Base-by-base conservation (phyloP, 2,329 filamentous ascomycete genomes). In the Uncinocarpus reesii region DNA sequence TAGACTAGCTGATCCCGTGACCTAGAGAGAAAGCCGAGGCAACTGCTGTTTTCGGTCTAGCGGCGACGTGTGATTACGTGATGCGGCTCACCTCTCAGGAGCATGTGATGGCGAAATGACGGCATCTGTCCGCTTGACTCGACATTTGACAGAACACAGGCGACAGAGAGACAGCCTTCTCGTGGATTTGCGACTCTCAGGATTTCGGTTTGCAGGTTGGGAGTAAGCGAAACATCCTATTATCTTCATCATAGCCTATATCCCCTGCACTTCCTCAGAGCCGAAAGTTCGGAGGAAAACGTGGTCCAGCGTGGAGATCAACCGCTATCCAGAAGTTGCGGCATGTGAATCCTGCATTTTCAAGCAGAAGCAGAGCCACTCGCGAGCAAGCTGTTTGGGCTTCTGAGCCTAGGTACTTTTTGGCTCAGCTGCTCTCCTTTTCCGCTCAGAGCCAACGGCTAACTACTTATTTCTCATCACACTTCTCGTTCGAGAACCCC, bases 371-470 rank as follows among this genome's bases (percentile, higher is more conserved):
- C 10, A 21, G 7, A 24, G 10, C 13, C n/a, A 13, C 11, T 40
- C 20, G 13, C 20, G 8, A 26, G 4, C 24, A 23, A 16, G 29
- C 31, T 23, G 36, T 43, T 28, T 43, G 41, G 41, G 41, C 41
- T 42, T 31, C 26, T 45, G 42, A 37, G 31, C 42, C 42, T 45
- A 45, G 42, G 42, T 37, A 45, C 18, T 20, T 37, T n/a, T 21
- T 40, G 36, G n/a, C n/a, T n/a, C 10, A 21, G 7, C 18, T 13
- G 7, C 42, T 36, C 28, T n/a, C 3, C n/a, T 3, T 24, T n/a
- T 38, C 20, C 21, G 18, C 35, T 38, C n/a, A 3, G 18, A 23
- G 18, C 7, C 35, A 21, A 3, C 11, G 5, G 11, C 21, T 38
- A 11, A 7, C 6, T 13, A 10, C 10, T 41, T 20, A 8, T n/a